phyloP scores from a whole-genome alignment of 805 yeast genomes.

The Debaryomyces castellii region DNA sequence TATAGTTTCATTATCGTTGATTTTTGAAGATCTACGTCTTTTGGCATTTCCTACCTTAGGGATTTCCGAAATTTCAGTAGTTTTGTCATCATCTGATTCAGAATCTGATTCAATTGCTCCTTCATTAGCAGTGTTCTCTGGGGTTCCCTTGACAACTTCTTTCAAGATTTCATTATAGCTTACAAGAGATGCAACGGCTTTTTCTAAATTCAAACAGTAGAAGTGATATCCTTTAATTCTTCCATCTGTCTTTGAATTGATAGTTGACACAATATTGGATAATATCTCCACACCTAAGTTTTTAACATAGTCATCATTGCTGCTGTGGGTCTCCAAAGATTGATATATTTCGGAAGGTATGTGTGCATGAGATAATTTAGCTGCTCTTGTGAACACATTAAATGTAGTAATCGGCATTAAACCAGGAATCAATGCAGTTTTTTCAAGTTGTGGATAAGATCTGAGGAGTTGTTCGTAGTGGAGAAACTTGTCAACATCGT shows the following conservation, averaged over 20 bases:
- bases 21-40: conserved; percentile 38
- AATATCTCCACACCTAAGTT: conserved; percentile 77
- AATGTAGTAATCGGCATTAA: conserved; percentile 89
- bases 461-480: conserved; percentile 58
- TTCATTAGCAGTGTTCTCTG: conserved; percentile 17
- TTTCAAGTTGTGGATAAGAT: conserved; percentile 36
- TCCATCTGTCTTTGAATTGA: conserved; percentile 53
- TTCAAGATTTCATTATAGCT: conserved; percentile 55
- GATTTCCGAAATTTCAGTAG: conserved; percentile 9
- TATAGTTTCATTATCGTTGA: conserved; percentile 43
- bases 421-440: conserved; percentile 76
- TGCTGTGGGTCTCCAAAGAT: conserved; percentile 55
- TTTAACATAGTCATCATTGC: conserved; percentile 75
- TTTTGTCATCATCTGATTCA: conserved; percentile 30
- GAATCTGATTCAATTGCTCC: conserved; percentile 43
- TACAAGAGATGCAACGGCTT: conserved; percentile 83
- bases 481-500: conserved; percentile 77
- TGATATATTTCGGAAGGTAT: conserved; percentile 61
- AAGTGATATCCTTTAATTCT: conserved; percentile 85
- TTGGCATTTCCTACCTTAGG: conserved; percentile 1
- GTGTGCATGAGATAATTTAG: conserved; percentile 84
- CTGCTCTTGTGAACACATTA: conserved; percentile 78
- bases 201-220: conserved; percentile 89
- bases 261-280: conserved; percentile 58
- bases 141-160: conserved; percentile 36